Evolutionary conservation across 2,329 filamentous ascomycete species (phyloP).

Genomic region (Scedosporium dehoogii): DNA sequence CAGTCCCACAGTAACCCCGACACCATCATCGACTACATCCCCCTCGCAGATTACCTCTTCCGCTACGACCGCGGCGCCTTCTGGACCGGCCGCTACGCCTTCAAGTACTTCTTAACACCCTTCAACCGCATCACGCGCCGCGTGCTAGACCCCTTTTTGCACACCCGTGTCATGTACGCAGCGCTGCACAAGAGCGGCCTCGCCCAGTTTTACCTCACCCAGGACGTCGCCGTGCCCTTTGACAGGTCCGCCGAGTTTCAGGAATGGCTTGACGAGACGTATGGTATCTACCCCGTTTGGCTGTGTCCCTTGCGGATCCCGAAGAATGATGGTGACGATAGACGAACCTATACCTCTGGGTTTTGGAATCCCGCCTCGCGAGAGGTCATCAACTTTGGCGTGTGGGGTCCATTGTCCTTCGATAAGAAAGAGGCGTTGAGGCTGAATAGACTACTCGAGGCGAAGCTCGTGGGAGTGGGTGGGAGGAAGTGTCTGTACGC

Average conservation of each 20-base stretch:
- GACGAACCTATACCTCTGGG: not conserved
- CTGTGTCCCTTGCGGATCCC: constrained; percentile 40
- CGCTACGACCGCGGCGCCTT: constrained; percentile 62
- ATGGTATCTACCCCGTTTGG: constrained; percentile 45
- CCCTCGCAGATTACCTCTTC: constrained; percentile 58
- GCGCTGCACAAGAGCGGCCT: constrained; percentile 53
- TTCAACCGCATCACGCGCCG: constrained; percentile 55
- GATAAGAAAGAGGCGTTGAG: constrained; percentile 35
- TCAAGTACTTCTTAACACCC: constrained; percentile 53
- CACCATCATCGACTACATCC: constrained; percentile 41
- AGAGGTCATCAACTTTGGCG: constrained; percentile 49
- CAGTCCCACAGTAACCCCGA: constrained; percentile 10
- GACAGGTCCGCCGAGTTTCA: constrained; percentile 31
- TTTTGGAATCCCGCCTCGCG: constrained; percentile 28
- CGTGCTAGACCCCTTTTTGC: constrained; percentile 51
- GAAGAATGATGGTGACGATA: constrained; percentile 20
- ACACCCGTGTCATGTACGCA: constrained; percentile 55
- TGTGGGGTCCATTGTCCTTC: constrained; percentile 44
- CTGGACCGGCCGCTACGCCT: constrained; percentile 55
- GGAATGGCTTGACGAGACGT: constrained; percentile 33
- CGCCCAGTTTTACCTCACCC: constrained; percentile 51
- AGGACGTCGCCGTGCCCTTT: constrained; percentile 49
- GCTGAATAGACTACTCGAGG: constrained; percentile 51
- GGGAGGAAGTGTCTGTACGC: constrained; percentile 65
- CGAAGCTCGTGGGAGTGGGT: constrained; percentile 44